Conservation (phyloP, 495 filamentous ascomycete genomes). For the Trichoderma virens region DNA sequence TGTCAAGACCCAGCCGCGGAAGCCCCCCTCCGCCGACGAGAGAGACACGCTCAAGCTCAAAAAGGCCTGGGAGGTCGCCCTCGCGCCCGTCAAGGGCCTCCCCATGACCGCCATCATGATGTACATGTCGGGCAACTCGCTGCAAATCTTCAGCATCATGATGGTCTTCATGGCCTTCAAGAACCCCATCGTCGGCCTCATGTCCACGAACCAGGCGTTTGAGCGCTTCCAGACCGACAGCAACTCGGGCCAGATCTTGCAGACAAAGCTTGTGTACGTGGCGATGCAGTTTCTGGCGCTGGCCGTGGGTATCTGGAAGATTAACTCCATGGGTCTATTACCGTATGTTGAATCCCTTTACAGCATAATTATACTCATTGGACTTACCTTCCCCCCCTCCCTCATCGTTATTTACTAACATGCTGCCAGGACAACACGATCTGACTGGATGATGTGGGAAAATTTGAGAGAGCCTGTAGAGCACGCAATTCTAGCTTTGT, state of each 20-base stretch:
- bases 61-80: constrained; percentile 96
- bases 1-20: constrained; percentile 34
- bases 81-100: constrained; percentile 87
- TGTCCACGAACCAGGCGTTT: constrained; percentile 73
- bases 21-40: constrained; percentile 62
- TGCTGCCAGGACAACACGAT: constrained; percentile 69
- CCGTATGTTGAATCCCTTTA: constrained; percentile 68
- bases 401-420: neutral
- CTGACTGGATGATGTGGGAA: constrained; percentile 96
- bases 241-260: constrained; percentile 61
- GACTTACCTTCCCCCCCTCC: too few relatives aligned
- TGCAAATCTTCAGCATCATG: constrained; percentile 99
- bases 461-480: constrained; percentile 69
- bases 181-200: constrained; percentile 78
- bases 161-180: constrained; percentile 99
- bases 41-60: constrained; percentile 94
- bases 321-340: constrained; percentile 92
- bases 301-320: constrained; percentile 88
- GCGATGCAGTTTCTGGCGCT: constrained; percentile 76
- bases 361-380: too few relatives aligned
- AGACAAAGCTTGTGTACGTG: constrained; percentile 81
- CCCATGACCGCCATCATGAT: constrained; percentile 99
- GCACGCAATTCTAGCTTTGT: constrained; percentile 53
- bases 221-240: constrained; percentile 78
- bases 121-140: constrained; percentile 99